Base-by-base conservation (phyloP, 2,329 filamentous ascomycete species). In the Phyllosticta capitalensis region DNA sequence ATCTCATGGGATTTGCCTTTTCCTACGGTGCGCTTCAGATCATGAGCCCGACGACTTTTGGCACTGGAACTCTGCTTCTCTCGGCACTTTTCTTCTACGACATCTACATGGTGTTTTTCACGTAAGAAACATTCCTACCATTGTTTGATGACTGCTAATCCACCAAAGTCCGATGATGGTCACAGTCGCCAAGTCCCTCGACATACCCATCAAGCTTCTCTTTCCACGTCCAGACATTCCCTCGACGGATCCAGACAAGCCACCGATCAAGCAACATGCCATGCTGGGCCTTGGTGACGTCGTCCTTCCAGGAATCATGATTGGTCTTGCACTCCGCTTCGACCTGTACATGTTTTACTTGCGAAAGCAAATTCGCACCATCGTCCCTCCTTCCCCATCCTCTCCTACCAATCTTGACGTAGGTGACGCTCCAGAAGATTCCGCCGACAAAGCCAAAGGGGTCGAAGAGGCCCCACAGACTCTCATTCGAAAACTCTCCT, bases 261-360 rank as follows among this genome's bases (percentile, higher is more conserved):
- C 66, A 61, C 71, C 77, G 24, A 54, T 51, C 52, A 59, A 59
- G 22, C 56, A 59, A 26, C 68, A 81, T 65, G 81, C 89, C 57
- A 95, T 97, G 82, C 84, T 99, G 7, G 92, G 92, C 0, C 80
- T 97, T 0, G 92, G 92, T n/a, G 92, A 99, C 69, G 89, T 99
- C 61, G 89, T 96, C 1, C 79, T 99, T 3, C 92, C 92, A 0
- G 94, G 92, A 9, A 90, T 97, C 68, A 86, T 96, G 75, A 87
- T 97, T 63, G 90, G 84, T 1, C 81, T 96, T 50, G 90, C 92
- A 1, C 78, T 99, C 22, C 85, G 92, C n/a, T 96, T 95, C 66
- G 92, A 99, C 69, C 79, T 96, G 7, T 94, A 90, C 76, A 79
- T 90, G 58, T 85, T 88, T 75, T 97, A 97, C 69, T 79, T 87